phyloP scores from a whole-genome alignment of 2,329 filamentous ascomycete species.

The Plectosphaerella cucumerina region DNA sequence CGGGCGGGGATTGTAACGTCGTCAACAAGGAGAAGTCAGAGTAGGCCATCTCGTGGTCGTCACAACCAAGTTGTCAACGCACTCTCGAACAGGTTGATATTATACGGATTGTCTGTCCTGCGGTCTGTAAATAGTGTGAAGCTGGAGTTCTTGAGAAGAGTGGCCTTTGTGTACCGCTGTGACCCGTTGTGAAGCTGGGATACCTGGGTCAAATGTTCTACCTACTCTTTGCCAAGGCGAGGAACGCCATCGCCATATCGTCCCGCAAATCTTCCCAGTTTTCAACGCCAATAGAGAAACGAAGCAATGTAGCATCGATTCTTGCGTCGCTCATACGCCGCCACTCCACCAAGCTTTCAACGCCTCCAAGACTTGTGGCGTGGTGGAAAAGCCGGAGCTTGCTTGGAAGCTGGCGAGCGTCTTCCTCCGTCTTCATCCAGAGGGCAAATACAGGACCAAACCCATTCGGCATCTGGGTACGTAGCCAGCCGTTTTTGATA shows the following conservation, averaged over 20 bases:
- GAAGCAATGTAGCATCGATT: constrained; percentile 68
- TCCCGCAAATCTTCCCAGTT: constrained; percentile 75
- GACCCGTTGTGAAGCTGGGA: background rate
- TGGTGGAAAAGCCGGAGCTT: constrained; percentile 85
- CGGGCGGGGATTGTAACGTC: no score
- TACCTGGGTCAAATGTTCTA: background rate
- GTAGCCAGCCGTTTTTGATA: constrained; percentile 65
- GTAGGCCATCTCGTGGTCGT: no score
- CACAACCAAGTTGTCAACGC: no score
- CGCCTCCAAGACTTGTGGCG: constrained; percentile 87
- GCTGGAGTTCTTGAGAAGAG: background rate
- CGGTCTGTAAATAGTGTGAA: no score
- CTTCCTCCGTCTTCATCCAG: constrained; percentile 52
- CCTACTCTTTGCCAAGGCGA: constrained; percentile 40
- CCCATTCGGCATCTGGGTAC: constrained; percentile 84
- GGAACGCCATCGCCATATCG: constrained; percentile 68
- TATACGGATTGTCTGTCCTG: no score
- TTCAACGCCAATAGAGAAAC: constrained; percentile 86
- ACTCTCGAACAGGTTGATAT: no score
- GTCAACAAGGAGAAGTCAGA: no score
- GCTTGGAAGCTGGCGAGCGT: constrained; percentile 69
- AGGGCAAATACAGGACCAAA: constrained; percentile 87
- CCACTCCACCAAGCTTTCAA: constrained; percentile 97
- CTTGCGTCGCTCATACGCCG: constrained; percentile 76
- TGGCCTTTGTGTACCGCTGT: background rate